Evolutionary conservation across 2,329 filamentous ascomycete genomes (phyloP), one percentile per base, ranked within the genome.

Genomic region (Hymenoscyphus scutula): DNA sequence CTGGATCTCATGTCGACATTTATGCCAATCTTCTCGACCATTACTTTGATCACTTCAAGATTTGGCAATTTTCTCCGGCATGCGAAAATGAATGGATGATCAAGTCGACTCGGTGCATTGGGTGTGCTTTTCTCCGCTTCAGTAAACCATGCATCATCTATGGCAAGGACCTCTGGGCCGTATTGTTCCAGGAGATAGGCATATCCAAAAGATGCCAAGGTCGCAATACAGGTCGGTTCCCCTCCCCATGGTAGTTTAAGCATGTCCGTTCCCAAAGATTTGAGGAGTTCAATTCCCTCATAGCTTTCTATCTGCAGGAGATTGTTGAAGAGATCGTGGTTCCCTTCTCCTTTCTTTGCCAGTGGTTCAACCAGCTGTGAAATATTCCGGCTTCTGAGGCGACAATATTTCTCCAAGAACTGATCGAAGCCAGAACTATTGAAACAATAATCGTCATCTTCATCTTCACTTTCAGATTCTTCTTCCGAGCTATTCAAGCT

Each of bases 1-100:
- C 32, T 3, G 29, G 23, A n/a, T 2, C 64, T 58, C n/a, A 58
- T 45, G 38, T 76, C 70, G n/a, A 78, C 56, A 62, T 77, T 70
- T 11, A 75, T 73, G 1, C 63, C 64, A 19, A 74, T 73, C 19
- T 69, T 70, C 29, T 76, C 72, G 2, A 78, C 72, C 7, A 79
- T 62, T 2, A 76, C 53, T 11, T 71, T 70, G 1, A 77, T 66
- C 3, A 76, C 69, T 5, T 72, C 69, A 62, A 78, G 72, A 41
- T 77, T 77, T 7, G 76, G 76, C 13, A 74, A 60, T 2, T 70
- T 60, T 29, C 72, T 65, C n/a, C 57, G 30, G 54, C 74, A 72
- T 25, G 75, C 75, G 11, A 72, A 41, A 1, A 76, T 62, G 17
- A 61, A 62, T 11, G 34, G 61, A 59, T 17, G 27, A 37, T 27